These are phyloP conservation scores for Aspergillus ostianus DNA, from an alignment of 495 filamentous ascomycete species.

Conservation along the genomic window DNA sequence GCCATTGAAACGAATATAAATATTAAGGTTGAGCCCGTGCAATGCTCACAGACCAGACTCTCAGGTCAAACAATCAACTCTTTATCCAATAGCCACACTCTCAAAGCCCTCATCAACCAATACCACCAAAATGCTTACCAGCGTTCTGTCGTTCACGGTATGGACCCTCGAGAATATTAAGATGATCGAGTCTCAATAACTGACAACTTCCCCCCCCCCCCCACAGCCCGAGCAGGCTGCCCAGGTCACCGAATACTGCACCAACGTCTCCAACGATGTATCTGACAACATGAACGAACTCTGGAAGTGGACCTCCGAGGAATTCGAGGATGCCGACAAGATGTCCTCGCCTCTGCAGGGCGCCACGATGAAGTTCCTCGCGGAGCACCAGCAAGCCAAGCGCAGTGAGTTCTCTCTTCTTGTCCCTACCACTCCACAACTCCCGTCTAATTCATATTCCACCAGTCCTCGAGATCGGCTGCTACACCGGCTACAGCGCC, in stretches of 20 bases:
- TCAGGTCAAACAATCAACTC: background rate
- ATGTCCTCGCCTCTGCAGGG: constrained; percentile 9
- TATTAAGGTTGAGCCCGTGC: background rate
- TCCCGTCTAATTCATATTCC: background rate
- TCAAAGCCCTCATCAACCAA: background rate
- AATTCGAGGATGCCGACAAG: constrained; percentile 4
- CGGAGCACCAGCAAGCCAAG: constrained; percentile 2
- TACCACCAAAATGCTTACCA: background rate
- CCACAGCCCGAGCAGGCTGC: constrained; percentile 4
- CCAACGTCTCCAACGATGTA: background rate
- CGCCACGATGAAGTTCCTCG: constrained; percentile 2
- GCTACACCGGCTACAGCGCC: constrained; percentile 5
- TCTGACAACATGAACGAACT: constrained; percentile 5
- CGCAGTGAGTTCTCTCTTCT: background rate
- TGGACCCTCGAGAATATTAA: background rate
- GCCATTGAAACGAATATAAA: background rate
- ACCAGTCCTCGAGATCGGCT: constrained; percentile 5
- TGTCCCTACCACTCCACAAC: background rate
- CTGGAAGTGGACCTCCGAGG: constrained; percentile 7
- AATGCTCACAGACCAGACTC: background rate
- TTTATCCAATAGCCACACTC: background rate
- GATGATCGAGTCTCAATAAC: background rate
- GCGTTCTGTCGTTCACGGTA: constrained; percentile 6
- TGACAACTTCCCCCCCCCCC: background rate
- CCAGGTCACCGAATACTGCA: constrained; percentile 6